Evolutionary conservation across 2,329 filamentous ascomycete genomes (phyloP).

Genomic region (Cordyceps militaris): DNA sequence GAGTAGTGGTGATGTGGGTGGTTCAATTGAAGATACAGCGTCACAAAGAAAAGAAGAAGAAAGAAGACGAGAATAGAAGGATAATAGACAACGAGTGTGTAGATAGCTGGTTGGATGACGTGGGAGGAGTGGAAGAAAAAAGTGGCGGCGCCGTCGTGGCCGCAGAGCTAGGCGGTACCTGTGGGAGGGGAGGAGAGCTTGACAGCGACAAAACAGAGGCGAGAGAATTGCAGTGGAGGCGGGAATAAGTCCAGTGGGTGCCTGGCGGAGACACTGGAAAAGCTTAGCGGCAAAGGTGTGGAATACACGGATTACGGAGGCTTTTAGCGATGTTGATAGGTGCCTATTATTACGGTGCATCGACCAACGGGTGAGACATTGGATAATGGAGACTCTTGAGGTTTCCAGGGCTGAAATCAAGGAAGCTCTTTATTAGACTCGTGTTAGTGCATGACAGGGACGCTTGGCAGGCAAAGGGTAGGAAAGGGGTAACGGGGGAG

Average conservation of each 20-base stretch:
- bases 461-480: background rate
- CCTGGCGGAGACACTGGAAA: no score
- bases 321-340: no score
- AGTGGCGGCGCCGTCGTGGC: slow-evolving; percentile 1
- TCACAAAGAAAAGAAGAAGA: background rate
- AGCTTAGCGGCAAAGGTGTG: no score
- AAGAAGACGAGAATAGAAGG: background rate
- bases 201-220: no score
- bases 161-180: background rate
- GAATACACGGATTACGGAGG: no score
- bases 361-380: no score
- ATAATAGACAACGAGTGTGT: background rate
- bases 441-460: background rate
- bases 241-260: no score
- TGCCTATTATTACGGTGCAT: no score
- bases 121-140: background rate
- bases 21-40: background rate
- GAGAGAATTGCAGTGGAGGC: background rate
- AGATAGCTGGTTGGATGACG: background rate
- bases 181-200: background rate
- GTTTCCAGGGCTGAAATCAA: background rate
- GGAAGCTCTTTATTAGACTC: background rate
- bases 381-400: background rate
- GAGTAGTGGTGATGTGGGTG: background rate
- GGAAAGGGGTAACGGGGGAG: background rate